Evolutionary conservation across 179 eudicot genomes (phyloP), one percentile per base, ranked within the genome.

Genomic region (Amaranthus tricolor): DNA sequence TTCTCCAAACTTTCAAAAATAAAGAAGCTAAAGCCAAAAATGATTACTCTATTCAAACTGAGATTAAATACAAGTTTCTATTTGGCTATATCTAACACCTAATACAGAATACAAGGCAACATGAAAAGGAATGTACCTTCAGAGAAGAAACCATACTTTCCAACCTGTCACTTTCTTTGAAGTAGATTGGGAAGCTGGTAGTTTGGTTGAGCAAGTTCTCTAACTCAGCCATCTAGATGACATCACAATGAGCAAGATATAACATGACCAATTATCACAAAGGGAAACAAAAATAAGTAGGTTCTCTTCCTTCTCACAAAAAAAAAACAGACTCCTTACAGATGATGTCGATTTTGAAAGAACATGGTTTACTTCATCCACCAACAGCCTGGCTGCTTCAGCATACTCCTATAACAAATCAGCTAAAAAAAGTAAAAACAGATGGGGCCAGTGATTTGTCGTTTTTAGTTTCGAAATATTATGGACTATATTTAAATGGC

Each of bases 101-200:
- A 55, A 45, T 24, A 12, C 19, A 68, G 19, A 68, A 14, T 24
- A 40, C 17, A 70, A 64, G 63, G 16, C 52, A 71, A 66, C 49
- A 67, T 45, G 53, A 21, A 54, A 68, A 31, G 45, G 66, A 52
- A 73, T 45, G 68, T 78, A 95, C 99, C 97, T 89, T 90, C 44
- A 81, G 82, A 70, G 83, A 76, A 16, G 91, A 87, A 73, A 95
- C 76, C 82, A 74, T 88, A 47, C 80, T 71, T n/a, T 21, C 79
- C 59, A 95, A 80, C 72, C 81, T 85, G 68, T 87, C 88, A 79
- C 88, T 86, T 86, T 85, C 99, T 57, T 81, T 75, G 45, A 88
- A 68, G 79, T 83, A 73, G 79, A 93, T 82, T 21, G 97, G 94
- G 40, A 71, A 84, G 72, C 81, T 80, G 74, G 67, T 69, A 66